phyloP scores from a whole-genome alignment of 2,329 filamentous ascomycete genomes.

The Dothidotthia symphoricarpi region DNA sequence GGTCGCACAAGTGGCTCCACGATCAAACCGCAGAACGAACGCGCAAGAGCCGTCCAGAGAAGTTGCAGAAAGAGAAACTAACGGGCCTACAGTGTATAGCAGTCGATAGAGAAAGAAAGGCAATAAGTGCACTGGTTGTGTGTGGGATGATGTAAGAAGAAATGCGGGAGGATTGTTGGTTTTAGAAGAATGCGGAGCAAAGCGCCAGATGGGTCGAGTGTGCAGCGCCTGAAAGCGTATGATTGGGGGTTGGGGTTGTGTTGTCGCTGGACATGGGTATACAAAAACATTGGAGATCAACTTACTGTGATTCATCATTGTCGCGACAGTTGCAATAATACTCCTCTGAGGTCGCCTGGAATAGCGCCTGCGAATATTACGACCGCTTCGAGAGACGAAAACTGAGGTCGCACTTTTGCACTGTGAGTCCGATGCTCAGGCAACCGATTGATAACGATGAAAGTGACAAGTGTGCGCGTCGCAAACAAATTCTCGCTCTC shows the following conservation, averaged over 20 bases:
- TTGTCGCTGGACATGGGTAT: slow-evolving; percentile 25
- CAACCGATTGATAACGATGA: slow-evolving; percentile 26
- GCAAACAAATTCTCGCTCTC: slow-evolving; percentile 18
- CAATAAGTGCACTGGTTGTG: slow-evolving; percentile 22
- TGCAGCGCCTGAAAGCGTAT: slow-evolving; percentile 26
- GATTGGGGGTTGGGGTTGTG: slow-evolving; percentile 25
- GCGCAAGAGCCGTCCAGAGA: slow-evolving; percentile 37
- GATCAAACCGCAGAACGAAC: slow-evolving; percentile 33
- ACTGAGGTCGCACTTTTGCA: slow-evolving; percentile 26
- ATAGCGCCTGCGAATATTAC: slow-evolving; percentile 15
- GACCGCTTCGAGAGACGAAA: slow-evolving; percentile 20
- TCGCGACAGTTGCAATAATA: slow-evolving; percentile 21
- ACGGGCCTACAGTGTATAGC: slow-evolving; percentile 33
- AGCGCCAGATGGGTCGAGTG: slow-evolving; percentile 33
- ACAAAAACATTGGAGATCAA: slow-evolving; percentile 28
- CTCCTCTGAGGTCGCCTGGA: slow-evolving; percentile 21
- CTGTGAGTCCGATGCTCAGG: slow-evolving; percentile 25
- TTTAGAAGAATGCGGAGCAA: slow-evolving; percentile 41
- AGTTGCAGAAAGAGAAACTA: slow-evolving; percentile 23
- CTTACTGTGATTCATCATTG: slow-evolving; percentile 43
- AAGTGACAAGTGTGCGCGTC: slow-evolving; percentile 25
- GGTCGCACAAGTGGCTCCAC: slow-evolving; percentile 39
- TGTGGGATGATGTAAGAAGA: slow-evolving; percentile 32
- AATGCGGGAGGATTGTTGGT: slow-evolving; percentile 33
- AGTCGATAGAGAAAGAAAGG: slow-evolving; percentile 22